Conservation (phyloP, 2,329 filamentous ascomycete genomes). For the Iodosphaeria phyllophila region DNA sequence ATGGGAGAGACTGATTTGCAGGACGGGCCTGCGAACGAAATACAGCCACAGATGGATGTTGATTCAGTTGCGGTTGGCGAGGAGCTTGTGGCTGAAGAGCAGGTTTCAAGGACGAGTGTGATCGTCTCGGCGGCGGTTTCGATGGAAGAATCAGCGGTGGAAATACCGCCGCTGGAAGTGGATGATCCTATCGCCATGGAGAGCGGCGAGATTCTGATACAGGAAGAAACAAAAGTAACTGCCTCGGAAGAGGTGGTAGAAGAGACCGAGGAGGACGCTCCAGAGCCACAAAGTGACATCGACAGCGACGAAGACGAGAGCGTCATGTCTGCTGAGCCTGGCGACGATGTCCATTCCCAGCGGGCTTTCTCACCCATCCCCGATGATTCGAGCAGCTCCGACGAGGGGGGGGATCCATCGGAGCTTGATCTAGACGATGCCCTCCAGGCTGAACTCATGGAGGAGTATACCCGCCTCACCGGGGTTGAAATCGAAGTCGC, state of each 20-base stretch:
- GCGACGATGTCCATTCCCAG: not conserved
- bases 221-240: not conserved
- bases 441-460: conserved; percentile 3
- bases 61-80: too few species aligned
- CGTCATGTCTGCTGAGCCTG: not conserved
- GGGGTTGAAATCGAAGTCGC: not conserved
- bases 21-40: too few species aligned
- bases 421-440: conserved; percentile 2
- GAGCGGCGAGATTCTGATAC: too few species aligned
- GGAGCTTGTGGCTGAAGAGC: too few species aligned
- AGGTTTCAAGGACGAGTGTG: too few species aligned
- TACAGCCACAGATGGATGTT: too few species aligned
- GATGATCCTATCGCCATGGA: not conserved
- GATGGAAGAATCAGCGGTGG: not conserved
- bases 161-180: too few species aligned
- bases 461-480: not conserved
- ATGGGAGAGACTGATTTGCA: too few species aligned
- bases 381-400: not conserved
- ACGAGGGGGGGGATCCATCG: not conserved
- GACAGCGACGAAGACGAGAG: not conserved
- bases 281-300: too few species aligned
- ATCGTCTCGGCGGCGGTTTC: not conserved
- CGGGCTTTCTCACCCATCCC: not conserved
- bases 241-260: not conserved
- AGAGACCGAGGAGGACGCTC: not conserved